Evolutionary conservation across 148 eudicot species (phyloP).

Genomic region (Fallopia convolvulus): DNA sequence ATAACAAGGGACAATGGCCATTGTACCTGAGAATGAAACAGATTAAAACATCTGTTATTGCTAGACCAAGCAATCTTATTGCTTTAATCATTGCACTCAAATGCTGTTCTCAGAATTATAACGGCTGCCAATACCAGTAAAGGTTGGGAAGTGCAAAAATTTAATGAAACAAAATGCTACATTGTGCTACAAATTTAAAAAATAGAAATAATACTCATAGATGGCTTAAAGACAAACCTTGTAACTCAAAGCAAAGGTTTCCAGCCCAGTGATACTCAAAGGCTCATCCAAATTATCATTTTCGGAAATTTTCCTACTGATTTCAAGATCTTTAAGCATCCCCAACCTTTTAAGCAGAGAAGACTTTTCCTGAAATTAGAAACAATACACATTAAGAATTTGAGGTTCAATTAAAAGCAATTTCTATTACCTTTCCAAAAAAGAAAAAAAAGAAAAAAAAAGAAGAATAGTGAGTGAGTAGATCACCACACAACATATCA

Average conservation of each 20-base stretch:
- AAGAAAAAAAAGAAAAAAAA: background rate
- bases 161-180: background rate
- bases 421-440: background rate
- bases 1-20: constrained; percentile 97
- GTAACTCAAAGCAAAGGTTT: constrained; percentile 80
- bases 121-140: background rate
- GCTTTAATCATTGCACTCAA: background rate
- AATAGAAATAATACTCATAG: background rate
- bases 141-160: background rate
- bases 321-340: constrained; percentile 82
- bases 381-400: constrained; percentile 12
- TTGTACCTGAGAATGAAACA: constrained; percentile 49
- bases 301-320: constrained; percentile 39
- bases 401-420: background rate
- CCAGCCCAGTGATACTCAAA: constrained; percentile 88
- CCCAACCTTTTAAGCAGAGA: constrained; percentile 69
- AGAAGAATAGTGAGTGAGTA: constrained; percentile 10
- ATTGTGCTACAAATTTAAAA: background rate
- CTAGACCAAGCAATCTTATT: background rate
- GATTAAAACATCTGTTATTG: background rate
- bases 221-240: constrained; percentile 41
- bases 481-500: constrained; percentile 90
- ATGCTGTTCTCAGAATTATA: background rate
- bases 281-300: constrained; percentile 59
- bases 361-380: constrained; percentile 57